Base-by-base conservation (phyloP, 306 rosid species). In the Gynostemma pentaphyllum region DNA sequence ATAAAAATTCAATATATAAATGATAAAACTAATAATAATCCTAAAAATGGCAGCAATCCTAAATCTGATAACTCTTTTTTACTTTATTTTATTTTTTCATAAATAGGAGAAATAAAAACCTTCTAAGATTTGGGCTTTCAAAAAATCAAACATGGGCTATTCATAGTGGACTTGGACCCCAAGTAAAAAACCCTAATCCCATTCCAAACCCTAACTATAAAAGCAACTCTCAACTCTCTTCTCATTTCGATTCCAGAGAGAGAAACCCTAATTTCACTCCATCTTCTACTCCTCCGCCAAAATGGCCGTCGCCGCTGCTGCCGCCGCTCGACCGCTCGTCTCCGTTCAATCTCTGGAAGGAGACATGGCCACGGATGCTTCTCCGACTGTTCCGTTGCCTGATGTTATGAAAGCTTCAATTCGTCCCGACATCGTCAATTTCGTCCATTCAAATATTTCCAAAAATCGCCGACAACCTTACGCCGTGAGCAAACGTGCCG, bases 251-350 rank as follows among this genome's bases (percentile, higher is more conserved):
- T 29, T 19, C 14, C 23, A 1, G 9, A 37, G 62, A 28, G 26
- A 16, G 32, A 70, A 78, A 67, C 95, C 87, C 84, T 72, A 79
- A 26, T 22, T 24, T 4, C 22, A 3, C 23, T n/a, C 45, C 0
- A 26, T 4, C 37, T 7, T 21, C 19, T 18, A 12, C 36, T 9
- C 45, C 27, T 0, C 15, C 32, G 45, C 57, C 10, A 5, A 52
- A 55, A 86, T 80, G 87, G 95, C 89, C 47, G 87, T 87, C 66
- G 78, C 83, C 0, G 96, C 90, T 1, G 87, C 81, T 1, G 78
- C 83, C 0, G 96, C 90, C 1, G 87, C 81, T 1, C 94, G 97
- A 0, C 97, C 97, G 0, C 89, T 90, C 6, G 90, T 90, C 70
- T 74, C 85, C 27, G 85, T 90, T 4, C 95, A 87, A 18, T 1